phyloP scores from a whole-genome alignment of 306 rosid species.

The Lablab purpureus region DNA sequence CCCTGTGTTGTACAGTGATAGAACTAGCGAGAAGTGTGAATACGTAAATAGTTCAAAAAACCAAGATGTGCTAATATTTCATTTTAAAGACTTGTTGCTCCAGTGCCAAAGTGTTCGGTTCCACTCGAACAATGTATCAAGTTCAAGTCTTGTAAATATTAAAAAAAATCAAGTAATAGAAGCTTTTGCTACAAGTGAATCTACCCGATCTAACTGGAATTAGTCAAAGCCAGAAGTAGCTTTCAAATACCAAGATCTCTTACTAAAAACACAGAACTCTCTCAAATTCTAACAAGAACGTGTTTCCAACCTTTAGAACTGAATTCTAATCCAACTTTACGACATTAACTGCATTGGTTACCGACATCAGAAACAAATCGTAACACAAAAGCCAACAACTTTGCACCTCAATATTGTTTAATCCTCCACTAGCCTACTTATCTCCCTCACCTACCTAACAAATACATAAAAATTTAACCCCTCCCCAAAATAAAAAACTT shows the following conservation, averaged over 20 bases:
- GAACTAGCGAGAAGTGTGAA: slow-evolving; percentile 15
- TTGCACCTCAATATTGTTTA: background rate
- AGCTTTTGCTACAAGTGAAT: slow-evolving; percentile 6
- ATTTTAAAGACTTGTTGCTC: background rate
- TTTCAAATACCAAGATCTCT: background rate
- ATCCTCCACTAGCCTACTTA: slow-evolving; percentile 3
- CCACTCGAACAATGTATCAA: background rate
- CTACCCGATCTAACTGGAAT: background rate
- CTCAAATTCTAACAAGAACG: background rate
- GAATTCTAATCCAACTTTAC: slow-evolving; percentile 29
- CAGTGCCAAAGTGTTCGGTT: background rate
- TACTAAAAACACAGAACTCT: background rate
- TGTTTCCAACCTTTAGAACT: slow-evolving; percentile 6
- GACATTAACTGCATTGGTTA: slow-evolving; percentile 29
- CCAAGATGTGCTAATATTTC: background rate
- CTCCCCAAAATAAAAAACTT: background rate
- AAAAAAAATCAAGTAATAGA: background rate
- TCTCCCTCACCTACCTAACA: slow-evolving; percentile 14
- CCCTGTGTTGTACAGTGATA: slow-evolving; percentile 16
- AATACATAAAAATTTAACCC: slow-evolving; percentile 14
- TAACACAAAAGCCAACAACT: slow-evolving; percentile 23
- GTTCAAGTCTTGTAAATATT: background rate
- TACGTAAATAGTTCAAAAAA: background rate
- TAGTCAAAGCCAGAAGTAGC: background rate
- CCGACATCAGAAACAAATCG: slow-evolving; percentile 26